These are phyloP conservation scores for Camellia japonica DNA, from an alignment of 148 eudicot species.

Conservation along the genomic window DNA sequence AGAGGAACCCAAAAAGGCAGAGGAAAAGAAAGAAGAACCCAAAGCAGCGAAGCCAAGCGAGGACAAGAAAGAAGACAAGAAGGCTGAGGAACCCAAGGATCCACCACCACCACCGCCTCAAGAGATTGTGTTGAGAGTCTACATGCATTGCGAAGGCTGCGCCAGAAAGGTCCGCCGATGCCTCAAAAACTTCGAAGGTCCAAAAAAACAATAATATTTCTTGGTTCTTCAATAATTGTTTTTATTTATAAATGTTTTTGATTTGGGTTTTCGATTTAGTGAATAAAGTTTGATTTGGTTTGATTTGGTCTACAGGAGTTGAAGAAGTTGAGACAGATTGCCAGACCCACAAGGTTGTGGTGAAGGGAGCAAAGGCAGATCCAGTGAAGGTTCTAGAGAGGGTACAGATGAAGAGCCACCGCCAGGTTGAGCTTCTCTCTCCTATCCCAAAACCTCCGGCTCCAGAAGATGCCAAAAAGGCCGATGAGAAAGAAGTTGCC, in stretches of 20 bases:
- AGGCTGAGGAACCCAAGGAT: slow-evolving; percentile 27
- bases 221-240: neutral
- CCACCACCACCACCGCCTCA: slow-evolving; percentile 62
- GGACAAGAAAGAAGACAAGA: slow-evolving; percentile 25
- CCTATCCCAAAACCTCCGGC: slow-evolving; percentile 61
- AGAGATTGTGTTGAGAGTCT: slow-evolving; percentile 70
- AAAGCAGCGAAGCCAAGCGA: slow-evolving; percentile 11
- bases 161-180: slow-evolving; percentile 78
- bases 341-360: slow-evolving; percentile 79
- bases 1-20: slow-evolving; percentile 17
- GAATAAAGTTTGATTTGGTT: neutral
- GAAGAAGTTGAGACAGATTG: slow-evolving; percentile 87
- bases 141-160: slow-evolving; percentile 98
- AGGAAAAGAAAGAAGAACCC: slow-evolving; percentile 27
- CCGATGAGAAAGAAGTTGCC: slow-evolving; percentile 38
- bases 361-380: slow-evolving; percentile 93
- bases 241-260: too few species aligned
- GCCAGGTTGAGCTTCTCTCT: slow-evolving; percentile 85
- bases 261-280: neutral
- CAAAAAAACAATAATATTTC: too few species aligned
- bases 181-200: slow-evolving; percentile 78
- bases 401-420: slow-evolving; percentile 77
- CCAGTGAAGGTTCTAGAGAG: slow-evolving; percentile 81
- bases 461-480: slow-evolving; percentile 42
- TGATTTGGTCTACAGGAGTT: slow-evolving; percentile 44